Evolutionary conservation across 768 basidiomycete species (phyloP).

Genomic region (Exsudoporus frostii): DNA sequence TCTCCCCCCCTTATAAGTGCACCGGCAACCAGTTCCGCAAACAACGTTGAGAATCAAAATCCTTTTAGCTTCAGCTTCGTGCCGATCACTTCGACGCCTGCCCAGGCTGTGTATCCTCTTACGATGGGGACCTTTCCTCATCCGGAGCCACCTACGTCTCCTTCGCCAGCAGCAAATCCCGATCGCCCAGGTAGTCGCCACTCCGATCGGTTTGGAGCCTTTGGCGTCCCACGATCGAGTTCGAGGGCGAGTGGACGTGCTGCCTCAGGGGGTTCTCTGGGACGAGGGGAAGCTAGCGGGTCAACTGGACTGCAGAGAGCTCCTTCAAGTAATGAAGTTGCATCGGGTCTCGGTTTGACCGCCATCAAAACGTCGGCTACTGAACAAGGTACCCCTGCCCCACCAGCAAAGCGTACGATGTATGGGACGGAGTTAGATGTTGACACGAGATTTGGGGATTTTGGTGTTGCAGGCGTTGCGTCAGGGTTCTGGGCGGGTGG

Average conservation of each 20-base stretch:
- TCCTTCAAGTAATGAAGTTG: conserved; percentile 46
- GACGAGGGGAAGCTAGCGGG: conserved; percentile 28
- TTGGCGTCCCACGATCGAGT: conserved; percentile 37
- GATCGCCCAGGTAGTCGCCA: conserved; percentile 35
- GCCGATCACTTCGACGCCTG: conserved; percentile 53
- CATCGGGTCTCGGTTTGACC: conserved; percentile 42
- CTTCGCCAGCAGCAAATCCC: conserved; percentile 30
- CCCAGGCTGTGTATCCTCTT: conserved; percentile 37
- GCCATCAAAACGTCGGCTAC: conserved; percentile 37
- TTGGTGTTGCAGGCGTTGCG: conserved; percentile 76
- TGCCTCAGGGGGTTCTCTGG: conserved; percentile 25
- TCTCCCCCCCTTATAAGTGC: conserved; percentile 38
- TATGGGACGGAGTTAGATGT: conserved; percentile 81
- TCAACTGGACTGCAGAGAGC: conserved; percentile 27
- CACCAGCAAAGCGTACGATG: conserved; percentile 65
- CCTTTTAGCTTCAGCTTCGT: conserved; percentile 53
- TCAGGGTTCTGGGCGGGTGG: conserved; percentile 64
- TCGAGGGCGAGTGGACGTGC: conserved; percentile 32
- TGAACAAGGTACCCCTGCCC: conserved; percentile 40
- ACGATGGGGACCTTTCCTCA: conserved; percentile 36
- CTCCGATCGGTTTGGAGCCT: conserved; percentile 29
- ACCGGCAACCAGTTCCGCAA: conserved; percentile 44
- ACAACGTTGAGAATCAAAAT: conserved; percentile 51
- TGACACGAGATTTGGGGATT: conserved; percentile 83
- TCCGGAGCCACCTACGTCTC: conserved; percentile 34